Base-by-base conservation (phyloP, 257 asterid species). In the Thymus mandschuricus region DNA sequence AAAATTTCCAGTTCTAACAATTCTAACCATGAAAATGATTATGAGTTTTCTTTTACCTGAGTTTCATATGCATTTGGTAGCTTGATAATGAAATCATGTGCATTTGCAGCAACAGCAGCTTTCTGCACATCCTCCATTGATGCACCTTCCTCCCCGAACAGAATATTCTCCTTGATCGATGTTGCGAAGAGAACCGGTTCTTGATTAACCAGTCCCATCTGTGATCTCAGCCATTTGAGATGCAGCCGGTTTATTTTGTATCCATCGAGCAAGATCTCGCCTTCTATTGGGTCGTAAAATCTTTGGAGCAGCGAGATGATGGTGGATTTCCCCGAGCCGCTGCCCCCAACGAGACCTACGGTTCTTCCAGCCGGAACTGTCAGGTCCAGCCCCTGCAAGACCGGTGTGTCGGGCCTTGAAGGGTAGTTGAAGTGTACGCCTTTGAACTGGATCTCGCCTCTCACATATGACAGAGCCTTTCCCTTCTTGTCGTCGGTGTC, bases 111-210 rank as follows among this genome's bases (percentile, higher is more conserved):
- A 66, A 76, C 80, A 5, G 97, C 88, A 61, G 97, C 96, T 50
- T 75, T 80, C 77, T 79, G 82, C 13, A 88, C 85, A 35, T 86
- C 90, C 57, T 88, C 97, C 80, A 82, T 78, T 4, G 89, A 79
- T 13, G 96, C 90, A 41, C 85, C 93, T 31, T 90, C 96, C 59
- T 83, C 88, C 15, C 97, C 97, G 27, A 90, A 86, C 30, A 90
- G 29, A 76, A 90, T 88, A 57, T 90, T 90, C 60, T 90, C 93
- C 73, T 78, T 81, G 31, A 90, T 86, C 30, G 97, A 80, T 60
- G 97, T 90, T 67, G 97, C 97, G 60, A 90, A 90, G 35, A 90
- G 91, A 65, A 90, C 81, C 6, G 96, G 97, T 66, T 90, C 97
- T 81, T 90, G 97, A 81, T 85, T 90, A 35, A 90, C 96, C 74